These are phyloP conservation scores for Neotropicomus parvogracilis DNA, from an alignment of 1,284 basidiomycete genomes.

Conservation along the genomic window DNA sequence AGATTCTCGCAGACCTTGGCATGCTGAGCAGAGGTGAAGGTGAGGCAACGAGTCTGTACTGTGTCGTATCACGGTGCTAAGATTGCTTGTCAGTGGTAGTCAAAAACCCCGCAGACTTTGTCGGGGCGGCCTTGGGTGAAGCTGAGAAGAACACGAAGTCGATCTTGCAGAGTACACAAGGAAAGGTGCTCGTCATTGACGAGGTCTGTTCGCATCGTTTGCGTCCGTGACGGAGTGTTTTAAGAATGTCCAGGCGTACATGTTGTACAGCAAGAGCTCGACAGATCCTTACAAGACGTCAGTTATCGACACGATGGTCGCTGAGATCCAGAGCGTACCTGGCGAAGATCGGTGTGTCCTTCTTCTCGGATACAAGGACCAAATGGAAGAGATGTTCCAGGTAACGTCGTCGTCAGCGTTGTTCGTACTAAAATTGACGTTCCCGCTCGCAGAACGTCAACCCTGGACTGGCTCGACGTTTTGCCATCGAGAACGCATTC, in stretches of 20 bases:
- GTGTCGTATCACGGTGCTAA: neutral
- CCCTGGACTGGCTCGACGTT: slow-evolving; percentile 59
- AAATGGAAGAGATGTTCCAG: slow-evolving; percentile 71
- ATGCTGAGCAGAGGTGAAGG: slow-evolving; percentile 67
- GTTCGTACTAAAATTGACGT: slow-evolving; percentile 1
- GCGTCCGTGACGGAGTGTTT: neutral
- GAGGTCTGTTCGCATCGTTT: slow-evolving; percentile 42
- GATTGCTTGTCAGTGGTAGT: slow-evolving; percentile 44
- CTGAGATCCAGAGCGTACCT: slow-evolving; percentile 62
- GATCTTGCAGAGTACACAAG: slow-evolving; percentile 52
- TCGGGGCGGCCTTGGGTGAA: slow-evolving; percentile 51
- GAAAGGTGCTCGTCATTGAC: slow-evolving; percentile 68
- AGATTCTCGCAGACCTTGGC: slow-evolving; percentile 55
- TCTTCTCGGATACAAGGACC: slow-evolving; percentile 57
- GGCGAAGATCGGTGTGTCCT: slow-evolving; percentile 68
- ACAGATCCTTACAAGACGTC: slow-evolving; percentile 56
- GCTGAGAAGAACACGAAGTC: slow-evolving; percentile 62
- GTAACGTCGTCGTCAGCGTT: slow-evolving; percentile 31
- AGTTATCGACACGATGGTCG: slow-evolving; percentile 70
- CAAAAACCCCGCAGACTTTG: slow-evolving; percentile 66
- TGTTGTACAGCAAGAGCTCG: slow-evolving; percentile 49
- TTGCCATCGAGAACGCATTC: slow-evolving; percentile 64
- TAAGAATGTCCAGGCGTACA: slow-evolving; percentile 50
- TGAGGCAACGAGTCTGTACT: slow-evolving; percentile 23
- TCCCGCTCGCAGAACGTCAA: slow-evolving; percentile 56